Evolutionary conservation across 164 flowering plant genomes (phyloP).

Genomic region (Piper betle): DNA sequence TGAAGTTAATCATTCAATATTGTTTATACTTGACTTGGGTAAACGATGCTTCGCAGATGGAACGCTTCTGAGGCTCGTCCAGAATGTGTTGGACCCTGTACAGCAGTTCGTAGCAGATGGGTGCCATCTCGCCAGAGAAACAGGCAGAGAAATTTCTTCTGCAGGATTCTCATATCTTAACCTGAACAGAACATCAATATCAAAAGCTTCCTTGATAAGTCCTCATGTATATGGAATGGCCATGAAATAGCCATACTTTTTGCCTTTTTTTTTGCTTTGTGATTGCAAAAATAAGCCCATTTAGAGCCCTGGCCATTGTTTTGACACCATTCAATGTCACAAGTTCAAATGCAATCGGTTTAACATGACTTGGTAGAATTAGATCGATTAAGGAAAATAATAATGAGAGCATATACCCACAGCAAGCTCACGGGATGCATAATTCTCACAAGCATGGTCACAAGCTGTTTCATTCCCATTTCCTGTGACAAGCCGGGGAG

Average conservation of each 20-base stretch:
- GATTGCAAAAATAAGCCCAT: too few species aligned
- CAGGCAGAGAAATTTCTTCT: constrained; percentile 41
- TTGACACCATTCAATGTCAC: too few species aligned
- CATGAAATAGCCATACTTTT: constrained; percentile 19
- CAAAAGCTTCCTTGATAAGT: constrained; percentile 24
- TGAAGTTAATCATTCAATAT: not conserved
- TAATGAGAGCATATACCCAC: too few species aligned
- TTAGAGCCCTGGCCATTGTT: too few species aligned
- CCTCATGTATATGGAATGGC: constrained; percentile 78
- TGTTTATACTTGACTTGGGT: not conserved
- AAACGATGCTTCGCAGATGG: constrained; percentile 40
- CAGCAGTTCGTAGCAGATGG: constrained; percentile 69
- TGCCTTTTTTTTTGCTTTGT: too few species aligned
- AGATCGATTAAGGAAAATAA: too few species aligned
- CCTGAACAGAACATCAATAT: constrained; percentile 22
- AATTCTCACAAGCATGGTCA: too few species aligned
- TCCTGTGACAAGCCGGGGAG: too few species aligned
- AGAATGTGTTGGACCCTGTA: constrained; percentile 58
- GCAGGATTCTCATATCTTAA: constrained; percentile 57
- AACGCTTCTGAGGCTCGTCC: constrained; percentile 37
- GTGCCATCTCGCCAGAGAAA: constrained; percentile 78
- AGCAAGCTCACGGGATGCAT: too few species aligned
- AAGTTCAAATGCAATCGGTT: too few species aligned
- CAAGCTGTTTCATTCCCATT: too few species aligned
- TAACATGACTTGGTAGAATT: too few species aligned